A percentile compares a stretch with the other conserved stretches of the same genome.
Conservation (phyloP, 106 monocot species). For the Acanthochlamys bracteata region DNA sequence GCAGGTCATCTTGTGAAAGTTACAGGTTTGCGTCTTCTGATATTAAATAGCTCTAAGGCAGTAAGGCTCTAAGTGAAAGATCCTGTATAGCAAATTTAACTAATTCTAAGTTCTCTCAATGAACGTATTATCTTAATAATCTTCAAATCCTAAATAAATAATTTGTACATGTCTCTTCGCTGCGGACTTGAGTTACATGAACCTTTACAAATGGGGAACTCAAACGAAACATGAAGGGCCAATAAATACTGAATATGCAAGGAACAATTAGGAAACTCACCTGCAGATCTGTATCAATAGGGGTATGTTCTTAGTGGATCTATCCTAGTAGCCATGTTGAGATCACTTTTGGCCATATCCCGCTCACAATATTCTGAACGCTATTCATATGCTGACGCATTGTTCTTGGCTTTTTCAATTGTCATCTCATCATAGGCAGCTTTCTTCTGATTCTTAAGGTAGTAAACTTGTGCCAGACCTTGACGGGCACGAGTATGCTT, state of each 20-base stretch:
- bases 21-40: neutral
- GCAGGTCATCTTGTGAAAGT: no score
- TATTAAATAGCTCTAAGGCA: neutral
- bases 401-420: slow-evolving; percentile 77
- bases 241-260: neutral
- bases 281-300: slow-evolving; percentile 95
- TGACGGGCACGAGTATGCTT: slow-evolving; percentile 99
- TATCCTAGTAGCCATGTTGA: slow-evolving; percentile 72
- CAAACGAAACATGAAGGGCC: neutral
- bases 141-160: no score
- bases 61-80: neutral
- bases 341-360: slow-evolving; percentile 81
- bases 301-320: slow-evolving; percentile 95
- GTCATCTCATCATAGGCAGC: slow-evolving; percentile 97
- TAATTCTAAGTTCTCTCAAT: no score
- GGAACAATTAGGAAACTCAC: slow-evolving; percentile 25
- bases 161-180: no score
- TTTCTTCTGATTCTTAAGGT: slow-evolving; percentile 76
- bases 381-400: slow-evolving; percentile 97
- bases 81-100: neutral
- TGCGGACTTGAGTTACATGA: no score
- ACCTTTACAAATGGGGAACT: neutral
- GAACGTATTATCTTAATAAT: no score
- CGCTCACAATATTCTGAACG: slow-evolving; percentile 97
- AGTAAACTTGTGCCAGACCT: slow-evolving; percentile 87